Evolutionary conservation across 495 filamentous ascomycete genomes (phyloP).

Genomic region (Neurospora intermedia): DNA sequence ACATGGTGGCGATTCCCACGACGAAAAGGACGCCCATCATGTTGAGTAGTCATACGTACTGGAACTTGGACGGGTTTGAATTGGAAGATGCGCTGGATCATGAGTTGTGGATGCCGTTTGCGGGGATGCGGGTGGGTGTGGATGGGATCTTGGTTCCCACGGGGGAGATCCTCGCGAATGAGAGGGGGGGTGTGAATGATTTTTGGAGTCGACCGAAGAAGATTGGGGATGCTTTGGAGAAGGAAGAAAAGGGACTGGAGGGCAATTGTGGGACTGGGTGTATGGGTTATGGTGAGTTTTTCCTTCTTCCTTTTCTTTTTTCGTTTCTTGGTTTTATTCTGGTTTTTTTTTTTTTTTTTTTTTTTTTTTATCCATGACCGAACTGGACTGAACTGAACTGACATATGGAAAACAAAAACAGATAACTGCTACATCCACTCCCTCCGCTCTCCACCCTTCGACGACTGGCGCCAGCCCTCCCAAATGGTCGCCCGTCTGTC

Average conservation of each 20-base stretch:
- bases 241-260: slow-evolving; percentile 35
- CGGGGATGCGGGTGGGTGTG: slow-evolving; percentile 55
- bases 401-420: slow-evolving; percentile 1
- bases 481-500: slow-evolving; percentile 50
- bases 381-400: too few relatives aligned
- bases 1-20: slow-evolving; percentile 43
- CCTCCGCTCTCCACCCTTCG: slow-evolving; percentile 20
- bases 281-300: slow-evolving; percentile 59
- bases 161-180: slow-evolving; percentile 57
- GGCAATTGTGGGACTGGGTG: slow-evolving; percentile 62
- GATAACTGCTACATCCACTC: slow-evolving; percentile 43
- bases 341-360: too few relatives aligned
- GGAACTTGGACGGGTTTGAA: slow-evolving; percentile 79
- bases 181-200: slow-evolving; percentile 54
- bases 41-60: slow-evolving; percentile 62
- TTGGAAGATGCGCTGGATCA: slow-evolving; percentile 59
- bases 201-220: slow-evolving; percentile 67
- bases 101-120: slow-evolving; percentile 60
- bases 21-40: slow-evolving; percentile 57
- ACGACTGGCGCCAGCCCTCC: slow-evolving; percentile 42
- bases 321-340: not conserved
- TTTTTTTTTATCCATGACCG: not conserved
- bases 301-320: not conserved
- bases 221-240: slow-evolving; percentile 59
- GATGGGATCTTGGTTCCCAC: slow-evolving; percentile 73